Conservation (phyloP, 2,329 filamentous ascomycete genomes). For the Neonectria faginata region DNA sequence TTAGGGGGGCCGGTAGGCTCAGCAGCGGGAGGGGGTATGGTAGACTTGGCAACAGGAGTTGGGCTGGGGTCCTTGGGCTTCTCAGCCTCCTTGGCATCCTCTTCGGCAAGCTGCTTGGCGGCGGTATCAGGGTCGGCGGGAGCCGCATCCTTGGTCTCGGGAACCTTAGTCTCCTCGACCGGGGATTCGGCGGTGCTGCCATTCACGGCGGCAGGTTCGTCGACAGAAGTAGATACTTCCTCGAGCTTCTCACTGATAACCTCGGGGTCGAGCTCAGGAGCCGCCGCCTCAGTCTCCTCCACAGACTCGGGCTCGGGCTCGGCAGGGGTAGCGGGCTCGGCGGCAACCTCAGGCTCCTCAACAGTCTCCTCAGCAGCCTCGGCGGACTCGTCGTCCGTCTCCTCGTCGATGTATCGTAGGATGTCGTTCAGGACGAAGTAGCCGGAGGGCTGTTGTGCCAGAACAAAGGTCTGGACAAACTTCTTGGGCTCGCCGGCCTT, state of each 20-base stretch:
- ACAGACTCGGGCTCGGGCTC: conserved; percentile 50
- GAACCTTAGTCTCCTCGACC: conserved; percentile 53
- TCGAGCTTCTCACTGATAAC: conserved; percentile 82
- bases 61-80: conserved; percentile 74
- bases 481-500: conserved; percentile 91
- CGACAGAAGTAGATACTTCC: conserved; percentile 60
- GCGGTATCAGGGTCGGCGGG: conserved; percentile 61
- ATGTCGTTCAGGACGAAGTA: conserved; percentile 99
- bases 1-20: conserved; percentile 63
- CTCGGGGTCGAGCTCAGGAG: conserved; percentile 56
- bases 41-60: conserved; percentile 59
- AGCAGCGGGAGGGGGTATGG: conserved; percentile 52
- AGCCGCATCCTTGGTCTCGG: conserved; percentile 53
- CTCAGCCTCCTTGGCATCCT: conserved; percentile 69
- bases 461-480: conserved; percentile 97
- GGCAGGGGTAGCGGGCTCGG: conserved; percentile 46
- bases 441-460: conserved; percentile 94
- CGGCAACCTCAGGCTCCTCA: conserved; percentile 49
- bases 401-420: conserved; percentile 90
- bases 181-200: conserved; percentile 50
- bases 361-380: conserved; percentile 50
- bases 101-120: conserved; percentile 64
- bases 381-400: conserved; percentile 76
- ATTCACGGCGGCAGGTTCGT: conserved; percentile 51
- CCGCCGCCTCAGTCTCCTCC: conserved; percentile 48